Conservation (phyloP, 805 yeast genomes). For the Soucietia sequanensis region DNA sequence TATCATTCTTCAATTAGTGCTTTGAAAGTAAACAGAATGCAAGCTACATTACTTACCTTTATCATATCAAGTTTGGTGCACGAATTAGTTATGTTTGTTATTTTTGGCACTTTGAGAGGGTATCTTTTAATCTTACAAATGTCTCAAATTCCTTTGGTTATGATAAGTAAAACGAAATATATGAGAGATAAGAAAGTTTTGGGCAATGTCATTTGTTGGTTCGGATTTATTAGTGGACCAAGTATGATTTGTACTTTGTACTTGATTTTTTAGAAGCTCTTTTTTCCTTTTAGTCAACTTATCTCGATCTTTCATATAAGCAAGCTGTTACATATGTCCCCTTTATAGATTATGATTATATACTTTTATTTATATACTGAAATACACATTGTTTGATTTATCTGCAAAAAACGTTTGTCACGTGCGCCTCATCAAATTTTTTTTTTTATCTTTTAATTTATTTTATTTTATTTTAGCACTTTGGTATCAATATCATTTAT, state of each 20-base stretch:
- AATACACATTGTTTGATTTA: too few species aligned
- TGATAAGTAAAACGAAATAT: conserved; percentile 57
- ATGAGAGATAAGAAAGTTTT: conserved; percentile 55
- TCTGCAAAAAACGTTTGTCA: too few species aligned
- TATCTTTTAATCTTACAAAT: conserved; percentile 79
- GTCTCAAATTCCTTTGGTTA: conserved; percentile 80
- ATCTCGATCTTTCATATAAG: too few species aligned
- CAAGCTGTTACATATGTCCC: too few species aligned
- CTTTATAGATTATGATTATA: too few species aligned
- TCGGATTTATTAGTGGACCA: conserved; percentile 89
- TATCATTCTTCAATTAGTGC: conserved; percentile 88
- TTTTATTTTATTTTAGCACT: too few species aligned
- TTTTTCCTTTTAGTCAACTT: too few species aligned
- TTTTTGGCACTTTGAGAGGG: conserved; percentile 77
- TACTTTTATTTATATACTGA: too few species aligned
- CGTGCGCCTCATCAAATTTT: too few species aligned
- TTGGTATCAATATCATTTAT: too few species aligned
- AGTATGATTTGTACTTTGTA: conserved; percentile 83
- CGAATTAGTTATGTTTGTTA: conserved; percentile 88
- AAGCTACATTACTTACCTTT: conserved; percentile 79
- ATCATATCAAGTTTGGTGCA: conserved; percentile 79
- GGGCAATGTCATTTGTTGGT: conserved; percentile 86
- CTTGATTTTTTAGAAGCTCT: conserved; percentile 62
- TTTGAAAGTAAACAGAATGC: conserved; percentile 56
- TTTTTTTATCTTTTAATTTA: too few species aligned